These are phyloP conservation scores for Fusarium oxysporum DNA, from an alignment of 2,329 filamentous ascomycete genomes.

Conservation along the genomic window DNA sequence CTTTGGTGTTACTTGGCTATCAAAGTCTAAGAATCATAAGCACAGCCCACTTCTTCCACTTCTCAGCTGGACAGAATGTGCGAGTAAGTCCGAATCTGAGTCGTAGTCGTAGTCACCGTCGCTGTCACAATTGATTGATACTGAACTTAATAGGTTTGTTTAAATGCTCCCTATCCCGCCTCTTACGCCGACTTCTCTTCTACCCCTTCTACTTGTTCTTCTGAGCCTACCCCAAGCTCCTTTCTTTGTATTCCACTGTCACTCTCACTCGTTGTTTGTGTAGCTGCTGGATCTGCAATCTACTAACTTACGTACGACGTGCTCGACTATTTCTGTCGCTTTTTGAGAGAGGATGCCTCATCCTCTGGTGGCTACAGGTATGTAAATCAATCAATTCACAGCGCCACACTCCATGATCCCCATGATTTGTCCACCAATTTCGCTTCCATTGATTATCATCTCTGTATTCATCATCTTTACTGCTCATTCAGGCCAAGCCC, in stretches of 20 bases:
- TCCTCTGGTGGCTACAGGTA: conserved; percentile 40
- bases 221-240: background rate
- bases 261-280: background rate
- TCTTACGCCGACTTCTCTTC: background rate
- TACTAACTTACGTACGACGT: background rate
- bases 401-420: background rate
- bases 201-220: background rate
- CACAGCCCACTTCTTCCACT: conserved; percentile 17
- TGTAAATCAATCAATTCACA: conserved; percentile 10
- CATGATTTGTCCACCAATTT: background rate
- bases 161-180: conserved; percentile 24
- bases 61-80: background rate
- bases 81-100: conserved; percentile 18
- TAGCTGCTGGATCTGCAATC: background rate
- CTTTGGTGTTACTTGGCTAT: background rate
- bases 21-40: conserved; percentile 7
- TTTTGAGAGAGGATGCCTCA: conserved; percentile 32
- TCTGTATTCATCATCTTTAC: background rate
- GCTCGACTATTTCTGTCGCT: conserved; percentile 2
- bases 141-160: conserved; percentile 8
- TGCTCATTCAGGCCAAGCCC: conserved; percentile 12
- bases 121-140: conserved; percentile 8
- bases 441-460: background rate
- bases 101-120: conserved; percentile 22
- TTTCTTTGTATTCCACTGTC: background rate